Evolutionary conservation across 148 eudicot species (phyloP).

Genomic region (Vaccinium myrtillus): DNA sequence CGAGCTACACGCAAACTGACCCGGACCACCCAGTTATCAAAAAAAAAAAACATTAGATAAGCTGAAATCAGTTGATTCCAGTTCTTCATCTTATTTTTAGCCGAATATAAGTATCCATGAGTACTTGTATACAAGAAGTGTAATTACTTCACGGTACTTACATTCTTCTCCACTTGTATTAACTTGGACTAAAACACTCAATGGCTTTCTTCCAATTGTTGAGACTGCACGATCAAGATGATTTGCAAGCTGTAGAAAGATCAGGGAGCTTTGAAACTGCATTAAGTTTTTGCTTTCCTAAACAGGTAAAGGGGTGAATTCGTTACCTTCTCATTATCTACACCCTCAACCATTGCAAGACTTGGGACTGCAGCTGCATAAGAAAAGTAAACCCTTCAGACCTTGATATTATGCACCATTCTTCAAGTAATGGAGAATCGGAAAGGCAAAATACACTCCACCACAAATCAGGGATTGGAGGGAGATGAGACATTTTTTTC

Average conservation of each 20-base stretch:
- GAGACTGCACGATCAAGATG: constrained; percentile 86
- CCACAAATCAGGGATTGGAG: too few relatives aligned
- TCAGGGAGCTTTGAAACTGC: not conserved
- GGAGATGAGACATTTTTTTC: not conserved
- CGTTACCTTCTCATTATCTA: constrained; percentile 81
- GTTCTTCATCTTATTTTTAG: not conserved
- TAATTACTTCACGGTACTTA: constrained; percentile 35
- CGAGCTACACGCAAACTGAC: too few relatives aligned
- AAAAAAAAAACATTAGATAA: not conserved
- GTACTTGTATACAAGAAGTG: not conserved
- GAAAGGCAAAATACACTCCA: not conserved
- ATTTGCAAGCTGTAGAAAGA: constrained; percentile 59
- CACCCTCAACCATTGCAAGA: constrained; percentile 86
- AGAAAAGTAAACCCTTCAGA: constrained; percentile 10
- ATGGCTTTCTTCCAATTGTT: constrained; percentile 69
- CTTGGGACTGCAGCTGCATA: constrained; percentile 88
- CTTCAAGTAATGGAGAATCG: not conserved
- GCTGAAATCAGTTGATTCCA: not conserved
- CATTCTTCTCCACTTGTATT: constrained; percentile 95
- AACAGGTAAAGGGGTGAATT: not conserved
- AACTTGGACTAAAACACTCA: constrained; percentile 87
- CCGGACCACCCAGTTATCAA: too few relatives aligned
- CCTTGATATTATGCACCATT: not conserved
- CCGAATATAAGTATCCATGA: not conserved
- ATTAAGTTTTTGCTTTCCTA: not conserved